A percentile compares a stretch with the other conserved stretches of the same genome.
Conservation (phyloP, 768 basidiomycete species). For the Hygrophorus pudorinus region DNA sequence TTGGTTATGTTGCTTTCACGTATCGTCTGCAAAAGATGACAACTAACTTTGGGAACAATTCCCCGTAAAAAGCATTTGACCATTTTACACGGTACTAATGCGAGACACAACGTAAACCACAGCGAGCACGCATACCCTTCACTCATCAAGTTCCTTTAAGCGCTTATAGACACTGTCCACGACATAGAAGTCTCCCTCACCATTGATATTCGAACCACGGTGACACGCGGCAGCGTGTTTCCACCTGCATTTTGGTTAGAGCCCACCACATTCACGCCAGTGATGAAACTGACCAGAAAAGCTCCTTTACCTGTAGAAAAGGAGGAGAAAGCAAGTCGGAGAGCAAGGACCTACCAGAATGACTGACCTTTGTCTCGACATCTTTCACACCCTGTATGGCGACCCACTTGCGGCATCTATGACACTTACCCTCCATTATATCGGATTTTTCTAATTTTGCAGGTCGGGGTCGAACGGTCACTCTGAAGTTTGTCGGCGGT, state of each 20-base stretch:
- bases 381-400: slow-evolving; percentile 65
- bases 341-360: background rate
- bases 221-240: slow-evolving; percentile 80
- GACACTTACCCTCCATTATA: slow-evolving; percentile 67
- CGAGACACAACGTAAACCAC: background rate
- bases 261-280: background rate
- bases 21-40: too few relatives aligned
- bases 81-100: background rate
- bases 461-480: slow-evolving; percentile 23
- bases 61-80: too few relatives aligned
- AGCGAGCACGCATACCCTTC: background rate
- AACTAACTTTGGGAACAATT: too few relatives aligned
- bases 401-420: slow-evolving; percentile 68
- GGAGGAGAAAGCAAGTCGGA: background rate
- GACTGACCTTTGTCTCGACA: slow-evolving; percentile 57
- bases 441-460: slow-evolving; percentile 46
- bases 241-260: slow-evolving; percentile 40
- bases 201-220: slow-evolving; percentile 40
- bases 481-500: slow-evolving; percentile 59
- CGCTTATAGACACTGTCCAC: slow-evolving; percentile 33
- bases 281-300: slow-evolving; percentile 55
- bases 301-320: slow-evolving; percentile 31
- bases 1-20: too few relatives aligned
- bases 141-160: background rate
- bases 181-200: slow-evolving; percentile 49